A percentile compares a stretch with the other conserved stretches of the same genome.
These are phyloP conservation scores for Fusarium ramigenum DNA, from an alignment of 2,329 filamentous ascomycete genomes.

Conservation along the genomic window DNA sequence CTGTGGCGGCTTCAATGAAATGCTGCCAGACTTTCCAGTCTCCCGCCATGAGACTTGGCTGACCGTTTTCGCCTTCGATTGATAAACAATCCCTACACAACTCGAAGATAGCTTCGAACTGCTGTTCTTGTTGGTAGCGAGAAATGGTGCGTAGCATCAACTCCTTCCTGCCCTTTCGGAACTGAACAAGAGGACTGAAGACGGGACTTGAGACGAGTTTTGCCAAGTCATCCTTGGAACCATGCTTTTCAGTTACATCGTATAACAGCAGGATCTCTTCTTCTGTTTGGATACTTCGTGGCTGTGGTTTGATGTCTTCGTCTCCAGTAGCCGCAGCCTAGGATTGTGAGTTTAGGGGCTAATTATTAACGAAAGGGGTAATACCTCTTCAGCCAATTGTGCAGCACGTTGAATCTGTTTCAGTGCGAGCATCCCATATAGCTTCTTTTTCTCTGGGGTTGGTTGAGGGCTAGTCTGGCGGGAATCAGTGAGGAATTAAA, in stretches of 20 bases:
- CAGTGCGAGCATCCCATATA: constrained; percentile 61
- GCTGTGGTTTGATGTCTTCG: constrained; percentile 36
- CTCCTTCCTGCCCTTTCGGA: constrained; percentile 58
- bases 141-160: constrained; percentile 54
- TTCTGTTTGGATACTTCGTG: constrained; percentile 54
- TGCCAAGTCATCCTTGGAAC: constrained; percentile 52
- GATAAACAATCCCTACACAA: constrained; percentile 57
- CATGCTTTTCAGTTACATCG: constrained; percentile 56
- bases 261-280: constrained; percentile 63
- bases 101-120: constrained; percentile 56
- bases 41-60: constrained; percentile 55
- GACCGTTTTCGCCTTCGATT: constrained; percentile 48
- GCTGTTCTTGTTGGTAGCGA: constrained; percentile 49
- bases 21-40: constrained; percentile 55
- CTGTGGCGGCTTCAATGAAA: constrained; percentile 51
- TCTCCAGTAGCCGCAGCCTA: constrained; percentile 36
- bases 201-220: constrained; percentile 51
- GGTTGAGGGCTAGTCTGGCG: constrained; percentile 57
- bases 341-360: not conserved
- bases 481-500: constrained; percentile 6
- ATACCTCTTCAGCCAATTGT: constrained; percentile 55
- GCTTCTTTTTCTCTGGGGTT: constrained; percentile 58
- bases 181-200: constrained; percentile 55
- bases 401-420: constrained; percentile 63
- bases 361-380: constrained; percentile 26